Evolutionary conservation across 495 filamentous ascomycete species (phyloP).

Genomic region (Penicillium atrosanguineum): DNA sequence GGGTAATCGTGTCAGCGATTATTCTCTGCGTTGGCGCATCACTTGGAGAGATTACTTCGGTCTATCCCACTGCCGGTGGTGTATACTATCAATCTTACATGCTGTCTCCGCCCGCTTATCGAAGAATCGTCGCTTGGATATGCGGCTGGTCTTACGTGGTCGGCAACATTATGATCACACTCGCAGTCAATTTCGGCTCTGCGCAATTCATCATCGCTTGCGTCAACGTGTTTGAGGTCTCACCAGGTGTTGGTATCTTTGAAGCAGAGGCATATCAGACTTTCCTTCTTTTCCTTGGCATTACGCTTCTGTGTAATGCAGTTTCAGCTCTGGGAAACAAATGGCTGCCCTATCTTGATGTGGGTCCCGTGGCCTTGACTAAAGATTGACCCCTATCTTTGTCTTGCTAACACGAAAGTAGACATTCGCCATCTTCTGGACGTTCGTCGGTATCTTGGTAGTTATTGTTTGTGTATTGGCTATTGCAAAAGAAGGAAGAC

Average conservation of each 20-base stretch:
- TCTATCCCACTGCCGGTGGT: slow-evolving; percentile 61
- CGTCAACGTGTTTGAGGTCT: slow-evolving; percentile 34
- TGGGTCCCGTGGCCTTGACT: slow-evolving; percentile 33
- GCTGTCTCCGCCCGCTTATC: slow-evolving; percentile 45
- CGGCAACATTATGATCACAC: slow-evolving; percentile 55
- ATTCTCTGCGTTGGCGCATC: slow-evolving; percentile 62
- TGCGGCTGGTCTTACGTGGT: slow-evolving; percentile 68
- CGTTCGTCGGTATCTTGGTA: slow-evolving; percentile 49
- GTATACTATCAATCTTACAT: slow-evolving; percentile 69
- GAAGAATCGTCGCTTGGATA: slow-evolving; percentile 58
- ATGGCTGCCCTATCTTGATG: slow-evolving; percentile 38
- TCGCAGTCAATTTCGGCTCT: slow-evolving; percentile 34
- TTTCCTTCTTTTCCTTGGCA: slow-evolving; percentile 54
- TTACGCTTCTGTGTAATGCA: slow-evolving; percentile 43
- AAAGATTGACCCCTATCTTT: slow-evolving; percentile 28
- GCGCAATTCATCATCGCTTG: slow-evolving; percentile 24
- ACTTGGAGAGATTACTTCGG: slow-evolving; percentile 64
- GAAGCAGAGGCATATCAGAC: slow-evolving; percentile 37
- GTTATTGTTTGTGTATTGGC: slow-evolving; percentile 54
- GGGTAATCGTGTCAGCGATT: slow-evolving; percentile 60
- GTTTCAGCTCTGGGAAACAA: slow-evolving; percentile 19
- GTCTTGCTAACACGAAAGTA: slow-evolving; percentile 35
- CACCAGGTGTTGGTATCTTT: slow-evolving; percentile 29
- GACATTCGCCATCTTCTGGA: slow-evolving; percentile 62
- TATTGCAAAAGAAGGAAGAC: slow-evolving; percentile 45